Conservation (phyloP, 495 filamentous ascomycete species). For the Sporormia fimetaria region DNA sequence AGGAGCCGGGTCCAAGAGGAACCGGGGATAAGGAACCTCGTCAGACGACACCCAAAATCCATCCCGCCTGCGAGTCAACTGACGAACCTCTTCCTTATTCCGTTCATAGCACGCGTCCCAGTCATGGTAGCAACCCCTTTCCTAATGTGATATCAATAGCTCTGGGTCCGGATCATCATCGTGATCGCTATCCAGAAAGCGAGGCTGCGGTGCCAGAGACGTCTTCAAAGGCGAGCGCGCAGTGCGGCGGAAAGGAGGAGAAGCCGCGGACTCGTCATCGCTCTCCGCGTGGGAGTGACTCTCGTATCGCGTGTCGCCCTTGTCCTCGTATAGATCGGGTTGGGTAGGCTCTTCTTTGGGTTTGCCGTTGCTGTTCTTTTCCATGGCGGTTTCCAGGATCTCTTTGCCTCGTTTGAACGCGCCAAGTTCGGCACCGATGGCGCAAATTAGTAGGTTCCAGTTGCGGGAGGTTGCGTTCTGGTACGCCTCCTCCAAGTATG, state of each 20-base stretch:
- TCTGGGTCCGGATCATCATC: slow-evolving; percentile 32
- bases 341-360: slow-evolving; percentile 5
- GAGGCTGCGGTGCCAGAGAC: slow-evolving; percentile 4
- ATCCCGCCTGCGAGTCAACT: too few relatives aligned
- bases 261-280: slow-evolving; percentile 14
- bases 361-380: slow-evolving; percentile 7
- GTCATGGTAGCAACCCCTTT: too few relatives aligned
- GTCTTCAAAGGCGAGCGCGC: slow-evolving; percentile 1
- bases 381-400: slow-evolving; percentile 48
- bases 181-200: slow-evolving; percentile 22
- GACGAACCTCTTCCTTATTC: too few relatives aligned
- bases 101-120: too few relatives aligned
- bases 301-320: too few relatives aligned
- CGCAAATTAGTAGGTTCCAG: slow-evolving; percentile 84
- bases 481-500: slow-evolving; percentile 48
- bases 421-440: slow-evolving; percentile 78
- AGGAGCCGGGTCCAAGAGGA: too few relatives aligned
- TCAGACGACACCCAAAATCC: too few relatives aligned
- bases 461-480: slow-evolving; percentile 49
- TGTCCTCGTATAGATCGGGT: slow-evolving; percentile 10
- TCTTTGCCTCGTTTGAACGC: slow-evolving; percentile 61
- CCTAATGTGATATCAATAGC: slow-evolving; percentile 37
- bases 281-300: slow-evolving; percentile 6
- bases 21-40: too few relatives aligned
- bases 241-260: slow-evolving; percentile 13